Evolutionary conservation across 495 filamentous ascomycete species (phyloP).

Genomic region (Penicillium ucsense): DNA sequence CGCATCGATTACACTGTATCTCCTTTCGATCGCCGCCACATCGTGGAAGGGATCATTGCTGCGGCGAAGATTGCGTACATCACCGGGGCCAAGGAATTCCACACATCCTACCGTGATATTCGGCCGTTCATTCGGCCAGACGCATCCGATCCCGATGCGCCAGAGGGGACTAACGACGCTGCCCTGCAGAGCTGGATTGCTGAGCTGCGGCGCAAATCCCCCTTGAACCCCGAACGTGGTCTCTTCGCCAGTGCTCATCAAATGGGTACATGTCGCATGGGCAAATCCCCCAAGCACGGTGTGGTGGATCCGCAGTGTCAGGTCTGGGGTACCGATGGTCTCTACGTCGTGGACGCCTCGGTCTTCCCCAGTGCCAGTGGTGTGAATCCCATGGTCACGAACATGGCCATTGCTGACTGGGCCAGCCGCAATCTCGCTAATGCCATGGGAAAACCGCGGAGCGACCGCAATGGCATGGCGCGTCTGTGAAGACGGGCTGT

Average conservation of each 20-base stretch:
- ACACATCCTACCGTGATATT: slow-evolving; percentile 47
- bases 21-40: slow-evolving; percentile 56
- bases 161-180: slow-evolving; percentile 53
- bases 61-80: slow-evolving; percentile 68
- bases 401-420: slow-evolving; percentile 66
- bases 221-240: slow-evolving; percentile 34
- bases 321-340: slow-evolving; percentile 64
- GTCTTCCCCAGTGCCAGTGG: slow-evolving; percentile 85
- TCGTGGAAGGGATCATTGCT: slow-evolving; percentile 60
- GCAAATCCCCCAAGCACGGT: slow-evolving; percentile 41
- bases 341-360: slow-evolving; percentile 81
- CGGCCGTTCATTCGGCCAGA: slow-evolving; percentile 54
- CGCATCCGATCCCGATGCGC: slow-evolving; percentile 18
- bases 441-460: slow-evolving; percentile 12
- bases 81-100: slow-evolving; percentile 69
- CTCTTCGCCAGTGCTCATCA: slow-evolving; percentile 67
- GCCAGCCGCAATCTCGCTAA: slow-evolving; percentile 30
- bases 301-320: slow-evolving; percentile 68
- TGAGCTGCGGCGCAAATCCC: slow-evolving; percentile 45
- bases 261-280: slow-evolving; percentile 89
- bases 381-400: slow-evolving; percentile 90
- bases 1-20: slow-evolving; percentile 61
- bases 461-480: slow-evolving; percentile 9
- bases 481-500: slow-evolving; percentile 8
- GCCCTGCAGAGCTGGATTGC: slow-evolving; percentile 60